Conservation (phyloP, 345 rosid species). For the Turritis glabra region DNA sequence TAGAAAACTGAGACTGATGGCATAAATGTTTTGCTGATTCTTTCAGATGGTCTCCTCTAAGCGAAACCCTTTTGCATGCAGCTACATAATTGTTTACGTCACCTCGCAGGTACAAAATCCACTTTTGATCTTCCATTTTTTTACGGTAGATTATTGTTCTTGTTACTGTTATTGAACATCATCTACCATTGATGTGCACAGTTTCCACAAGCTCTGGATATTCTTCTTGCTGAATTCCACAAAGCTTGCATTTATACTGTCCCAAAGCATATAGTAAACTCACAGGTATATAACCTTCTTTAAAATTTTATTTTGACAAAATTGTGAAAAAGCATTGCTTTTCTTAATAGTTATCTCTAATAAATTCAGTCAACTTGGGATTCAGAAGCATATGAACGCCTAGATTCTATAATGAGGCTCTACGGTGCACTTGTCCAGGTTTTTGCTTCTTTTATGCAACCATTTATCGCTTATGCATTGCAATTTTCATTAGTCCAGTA, state of each 20-base stretch:
- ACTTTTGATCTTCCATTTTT: neutral
- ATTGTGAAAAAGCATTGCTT: neutral
- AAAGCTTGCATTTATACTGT: constrained; percentile 85
- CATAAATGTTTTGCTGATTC: constrained; percentile 15
- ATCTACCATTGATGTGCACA: constrained; percentile 38
- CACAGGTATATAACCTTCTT: constrained; percentile 50
- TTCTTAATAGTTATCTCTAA: neutral
- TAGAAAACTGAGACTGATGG: neutral
- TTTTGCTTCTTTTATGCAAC: neutral
- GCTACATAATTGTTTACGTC: constrained; percentile 68
- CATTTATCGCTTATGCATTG: neutral
- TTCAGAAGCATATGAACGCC: constrained; percentile 64
- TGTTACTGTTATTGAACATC: constrained; percentile 4
- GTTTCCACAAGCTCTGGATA: constrained; percentile 80
- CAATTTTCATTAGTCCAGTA: neutral
- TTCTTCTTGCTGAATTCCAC: constrained; percentile 87
- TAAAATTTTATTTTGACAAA: neutral
- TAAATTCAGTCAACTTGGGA: constrained; percentile 59
- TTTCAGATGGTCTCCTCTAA: constrained; percentile 62
- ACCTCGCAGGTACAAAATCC: constrained; percentile 63
- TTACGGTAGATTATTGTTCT: neutral
- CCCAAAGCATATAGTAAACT: constrained; percentile 75
- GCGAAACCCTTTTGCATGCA: constrained; percentile 71
- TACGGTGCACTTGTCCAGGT: constrained; percentile 97
- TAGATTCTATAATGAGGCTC: constrained; percentile 70